These are phyloP conservation scores for Nicotiana noctiflora DNA, from an alignment of 257 asterid genomes.

Conservation along the genomic window DNA sequence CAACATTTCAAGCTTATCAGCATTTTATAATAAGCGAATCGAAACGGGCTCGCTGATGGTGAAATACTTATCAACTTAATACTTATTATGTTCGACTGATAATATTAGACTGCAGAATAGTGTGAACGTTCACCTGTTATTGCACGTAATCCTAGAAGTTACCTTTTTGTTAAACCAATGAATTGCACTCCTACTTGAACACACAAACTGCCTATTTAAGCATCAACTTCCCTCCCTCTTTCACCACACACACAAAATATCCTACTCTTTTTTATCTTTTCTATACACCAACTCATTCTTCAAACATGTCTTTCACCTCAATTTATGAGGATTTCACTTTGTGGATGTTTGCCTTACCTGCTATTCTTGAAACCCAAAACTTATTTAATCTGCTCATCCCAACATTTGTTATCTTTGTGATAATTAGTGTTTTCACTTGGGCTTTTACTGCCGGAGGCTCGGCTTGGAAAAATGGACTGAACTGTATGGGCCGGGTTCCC, in stretches of 20 bases:
- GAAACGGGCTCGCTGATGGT: too few species aligned
- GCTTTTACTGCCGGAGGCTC: conserved; percentile 37
- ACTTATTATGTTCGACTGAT: too few species aligned
- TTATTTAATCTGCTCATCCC: background rate
- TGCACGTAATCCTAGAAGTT: background rate
- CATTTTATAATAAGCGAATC: too few species aligned
- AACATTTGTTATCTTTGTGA: background rate
- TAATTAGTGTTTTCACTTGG: conserved; percentile 34
- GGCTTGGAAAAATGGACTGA: conserved; percentile 44
- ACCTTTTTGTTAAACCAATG: background rate
- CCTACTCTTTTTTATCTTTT: background rate
- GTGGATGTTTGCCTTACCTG: conserved; percentile 37
- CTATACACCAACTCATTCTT: background rate
- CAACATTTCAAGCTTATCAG: too few species aligned
- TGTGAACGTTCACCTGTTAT: background rate
- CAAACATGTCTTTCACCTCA: conserved; percentile 32
- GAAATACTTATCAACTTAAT: too few species aligned
- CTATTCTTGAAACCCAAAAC: conserved; percentile 34
- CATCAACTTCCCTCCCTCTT: conserved; percentile 4
- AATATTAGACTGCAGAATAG: background rate
- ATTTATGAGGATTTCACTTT: conserved; percentile 28
- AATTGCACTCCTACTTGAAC: conserved; percentile 13
- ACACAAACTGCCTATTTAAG: conserved; percentile 40
- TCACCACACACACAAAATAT: background rate
- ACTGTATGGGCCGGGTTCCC: conserved; percentile 25